Evolutionary conservation across 768 basidiomycete genomes (phyloP).

Genomic region (Tricholoma sp.): DNA sequence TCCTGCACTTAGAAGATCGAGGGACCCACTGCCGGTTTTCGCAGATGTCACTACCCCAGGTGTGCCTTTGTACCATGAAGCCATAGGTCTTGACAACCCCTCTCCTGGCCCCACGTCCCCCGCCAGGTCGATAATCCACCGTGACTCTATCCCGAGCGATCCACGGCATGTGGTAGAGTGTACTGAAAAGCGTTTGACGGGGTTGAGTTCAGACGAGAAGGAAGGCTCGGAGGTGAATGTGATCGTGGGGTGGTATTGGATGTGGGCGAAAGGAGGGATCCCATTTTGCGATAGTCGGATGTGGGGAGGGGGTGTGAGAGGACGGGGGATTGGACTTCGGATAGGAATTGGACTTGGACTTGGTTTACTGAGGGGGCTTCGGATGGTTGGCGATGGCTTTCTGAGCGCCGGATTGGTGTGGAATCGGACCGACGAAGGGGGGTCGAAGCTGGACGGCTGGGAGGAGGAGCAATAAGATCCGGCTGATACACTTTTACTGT

Average conservation of each 20-base stretch:
- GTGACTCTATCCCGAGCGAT: conserved; percentile 39
- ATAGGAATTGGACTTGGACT: too few relatives aligned
- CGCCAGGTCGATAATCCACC: conserved; percentile 38
- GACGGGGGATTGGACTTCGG: conserved; percentile 22
- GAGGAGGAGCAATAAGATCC: conserved; percentile 6
- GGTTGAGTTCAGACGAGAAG: conserved; percentile 31
- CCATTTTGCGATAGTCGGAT: conserved; percentile 36
- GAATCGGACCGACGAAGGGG: not conserved
- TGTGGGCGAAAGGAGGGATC: conserved; percentile 21
- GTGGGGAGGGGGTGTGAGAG: conserved; percentile 28
- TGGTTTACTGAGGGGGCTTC: conserved; percentile 5
- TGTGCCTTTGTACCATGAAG: conserved; percentile 29
- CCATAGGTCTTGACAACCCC: conserved; percentile 19
- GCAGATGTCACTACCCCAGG: conserved; percentile 19
- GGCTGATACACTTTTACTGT: conserved; percentile 14
- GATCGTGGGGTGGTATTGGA: conserved; percentile 15
- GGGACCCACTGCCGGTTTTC: conserved; percentile 20
- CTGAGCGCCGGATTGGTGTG: not conserved
- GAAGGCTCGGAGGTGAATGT: conserved; percentile 30
- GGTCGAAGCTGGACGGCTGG: conserved; percentile 7
- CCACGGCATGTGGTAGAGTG: conserved; percentile 45
- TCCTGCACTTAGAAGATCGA: conserved; percentile 30
- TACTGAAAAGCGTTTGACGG: conserved; percentile 38
- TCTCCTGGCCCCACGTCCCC: conserved; percentile 13
- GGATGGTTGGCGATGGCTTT: conserved; percentile 6